A percentile compares a stretch with the other conserved stretches of the same genome.
Evolutionary conservation across 2,329 filamentous ascomycete genomes (phyloP).

Genomic region (Paramyrothecium roridum): DNA sequence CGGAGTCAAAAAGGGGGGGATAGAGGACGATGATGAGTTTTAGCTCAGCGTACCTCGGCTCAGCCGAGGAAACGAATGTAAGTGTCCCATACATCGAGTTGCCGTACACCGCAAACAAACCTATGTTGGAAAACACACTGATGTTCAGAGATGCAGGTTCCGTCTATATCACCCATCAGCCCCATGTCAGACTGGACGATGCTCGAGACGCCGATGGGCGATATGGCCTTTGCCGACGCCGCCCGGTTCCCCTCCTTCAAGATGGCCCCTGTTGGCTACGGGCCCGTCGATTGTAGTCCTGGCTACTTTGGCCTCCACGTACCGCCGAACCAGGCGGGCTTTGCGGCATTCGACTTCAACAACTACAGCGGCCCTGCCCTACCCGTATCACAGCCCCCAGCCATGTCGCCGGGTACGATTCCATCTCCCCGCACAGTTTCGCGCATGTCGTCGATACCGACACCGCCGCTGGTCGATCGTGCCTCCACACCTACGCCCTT

Average conservation of each 20-base stretch:
- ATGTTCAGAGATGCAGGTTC: constrained; percentile 5
- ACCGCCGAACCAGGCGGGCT: not conserved
- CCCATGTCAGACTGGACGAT: constrained; percentile 18
- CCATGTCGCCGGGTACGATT: not conserved
- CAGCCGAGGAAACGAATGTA: not conserved
- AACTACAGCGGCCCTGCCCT: not conserved
- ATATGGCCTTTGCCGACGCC: constrained; percentile 18
- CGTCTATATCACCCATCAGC: constrained; percentile 17
- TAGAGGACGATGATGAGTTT: not conserved
- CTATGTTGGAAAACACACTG: not conserved
- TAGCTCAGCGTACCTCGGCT: not conserved
- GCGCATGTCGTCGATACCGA: not conserved
- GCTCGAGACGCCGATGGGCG: constrained; percentile 16
- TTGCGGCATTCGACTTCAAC: not conserved
- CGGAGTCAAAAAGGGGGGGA: not conserved
- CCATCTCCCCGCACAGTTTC: not conserved
- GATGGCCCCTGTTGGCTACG: constrained; percentile 10
- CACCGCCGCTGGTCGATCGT: not conserved
- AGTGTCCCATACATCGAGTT: too few relatives aligned
- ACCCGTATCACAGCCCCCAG: not conserved
- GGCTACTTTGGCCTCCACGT: constrained; percentile 9
- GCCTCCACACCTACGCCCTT: not conserved
- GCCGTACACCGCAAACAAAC: too few relatives aligned
- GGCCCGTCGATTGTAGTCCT: constrained; percentile 10
- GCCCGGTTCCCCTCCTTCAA: constrained; percentile 14